Conservation (phyloP, 2,329 filamentous ascomycete genomes). For the Fusarium newnesense region DNA sequence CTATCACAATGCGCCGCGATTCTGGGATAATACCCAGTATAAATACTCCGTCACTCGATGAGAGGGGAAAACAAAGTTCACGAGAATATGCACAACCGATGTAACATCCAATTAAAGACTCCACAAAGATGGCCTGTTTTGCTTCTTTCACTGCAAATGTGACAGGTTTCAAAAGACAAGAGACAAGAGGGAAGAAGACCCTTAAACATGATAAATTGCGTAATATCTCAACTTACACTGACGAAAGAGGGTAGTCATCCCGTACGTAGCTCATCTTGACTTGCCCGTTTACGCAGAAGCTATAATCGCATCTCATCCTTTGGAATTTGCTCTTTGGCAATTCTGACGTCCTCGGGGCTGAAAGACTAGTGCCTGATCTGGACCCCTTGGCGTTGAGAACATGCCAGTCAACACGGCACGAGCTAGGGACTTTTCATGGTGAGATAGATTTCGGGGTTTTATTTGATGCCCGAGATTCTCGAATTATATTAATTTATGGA, state of each 20-base stretch:
- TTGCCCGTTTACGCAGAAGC: background rate
- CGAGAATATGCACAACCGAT: background rate
- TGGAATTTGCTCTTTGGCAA: background rate
- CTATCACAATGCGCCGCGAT: background rate
- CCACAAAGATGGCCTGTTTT: background rate
- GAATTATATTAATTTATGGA: background rate
- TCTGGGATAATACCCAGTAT: background rate
- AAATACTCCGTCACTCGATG: background rate
- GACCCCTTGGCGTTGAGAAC: background rate
- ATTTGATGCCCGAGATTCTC: background rate
- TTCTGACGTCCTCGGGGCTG: background rate
- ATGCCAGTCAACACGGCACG: slow-evolving; percentile 10
- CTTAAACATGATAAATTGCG: background rate
- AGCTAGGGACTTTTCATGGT: background rate
- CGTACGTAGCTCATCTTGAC: background rate
- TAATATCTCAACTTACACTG: background rate
- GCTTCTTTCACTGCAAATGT: slow-evolving; percentile 2
- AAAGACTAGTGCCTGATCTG: background rate
- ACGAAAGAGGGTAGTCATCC: background rate
- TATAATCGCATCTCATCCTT: background rate
- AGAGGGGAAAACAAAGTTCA: background rate
- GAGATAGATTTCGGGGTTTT: no score
- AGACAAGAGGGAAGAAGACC: slow-evolving; percentile 10
- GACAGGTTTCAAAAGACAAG: slow-evolving; percentile 17
- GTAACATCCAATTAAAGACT: background rate